Evolutionary conservation across 2,329 filamentous ascomycete genomes (phyloP), one percentile per base, ranked within the genome.

Genomic region (Ascochyta fabae): DNA sequence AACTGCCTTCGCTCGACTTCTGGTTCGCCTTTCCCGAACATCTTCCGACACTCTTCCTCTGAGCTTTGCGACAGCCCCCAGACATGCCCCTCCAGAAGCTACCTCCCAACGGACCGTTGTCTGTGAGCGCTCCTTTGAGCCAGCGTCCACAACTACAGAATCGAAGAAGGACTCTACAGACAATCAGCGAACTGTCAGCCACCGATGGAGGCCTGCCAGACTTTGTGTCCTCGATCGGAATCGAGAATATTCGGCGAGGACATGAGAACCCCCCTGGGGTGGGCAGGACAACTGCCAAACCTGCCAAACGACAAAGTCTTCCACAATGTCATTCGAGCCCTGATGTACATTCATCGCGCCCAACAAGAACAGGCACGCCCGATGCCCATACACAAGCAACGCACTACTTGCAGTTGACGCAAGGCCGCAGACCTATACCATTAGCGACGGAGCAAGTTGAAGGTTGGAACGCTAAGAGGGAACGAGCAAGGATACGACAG

Each of bases 91-190:
- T 67, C 31, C 63, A 67, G 23, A 68, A 64, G 33, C 40, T 54
- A 33, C 58, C 53, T 22, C 57, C 57, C 13, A 48, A 55, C 16
- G 59, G 56, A 23, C 57, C 46, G 35, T 22, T 51, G 6, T 31
- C 49, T 10, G 31, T 41, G 7, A 38, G 53, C 34, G 42, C 48
- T 23, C 50, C 43, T 8, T 2, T 34, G 2, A 29, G 39, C 24
- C 59, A 55, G 16, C 58, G 46, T 10, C 53, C 48, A 10, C 56
- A 54, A 24, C 3, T 59, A 7, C 65, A 68, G 36, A 57, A 64
- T 33, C 67, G 67, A 40, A 62, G 70, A 34, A 52, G 62, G 48
- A 71, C 66, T 3, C 58, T 72, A 0, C 69, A 73, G 34, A 72
- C 67, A 1, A 67, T 72, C 41, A 68, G 64, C 35, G 68, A 72